phyloP scores from a whole-genome alignment of 2,329 filamentous ascomycete genomes.

The Parastagonospora nodorum region DNA sequence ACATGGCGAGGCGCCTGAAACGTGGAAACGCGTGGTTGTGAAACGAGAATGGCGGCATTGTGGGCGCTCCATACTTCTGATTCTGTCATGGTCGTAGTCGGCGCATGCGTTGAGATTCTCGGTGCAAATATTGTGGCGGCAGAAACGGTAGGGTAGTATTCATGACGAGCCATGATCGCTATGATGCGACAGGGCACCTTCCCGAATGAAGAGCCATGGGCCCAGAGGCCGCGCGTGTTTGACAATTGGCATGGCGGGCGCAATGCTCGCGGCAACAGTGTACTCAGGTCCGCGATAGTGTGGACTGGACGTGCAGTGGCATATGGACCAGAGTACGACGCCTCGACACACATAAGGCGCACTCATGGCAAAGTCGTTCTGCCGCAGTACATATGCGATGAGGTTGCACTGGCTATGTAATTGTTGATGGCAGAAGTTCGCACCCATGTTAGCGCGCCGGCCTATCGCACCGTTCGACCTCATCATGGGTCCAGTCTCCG shows the following conservation, averaged over 20 bases:
- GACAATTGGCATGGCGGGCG: slow-evolving; percentile 4
- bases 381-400: too few relatives aligned
- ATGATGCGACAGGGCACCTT: slow-evolving; percentile 5
- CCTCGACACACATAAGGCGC: too few relatives aligned
- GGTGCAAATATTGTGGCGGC: background rate
- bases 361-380: too few relatives aligned
- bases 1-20: too few relatives aligned
- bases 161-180: slow-evolving; percentile 2
- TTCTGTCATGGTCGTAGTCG: background rate
- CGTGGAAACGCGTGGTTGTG: too few relatives aligned
- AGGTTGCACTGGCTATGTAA: background rate
- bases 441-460: background rate
- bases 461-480: slow-evolving; percentile 1
- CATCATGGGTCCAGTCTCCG: slow-evolving; percentile 5
- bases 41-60: background rate
- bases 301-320: too few relatives aligned
- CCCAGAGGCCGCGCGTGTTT: slow-evolving; percentile 10
- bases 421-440: background rate
- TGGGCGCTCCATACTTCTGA: background rate
- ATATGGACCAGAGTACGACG: too few relatives aligned
- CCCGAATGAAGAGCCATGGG: slow-evolving; percentile 1
- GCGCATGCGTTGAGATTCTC: slow-evolving; percentile 1
- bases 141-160: background rate
- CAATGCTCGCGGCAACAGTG: background rate
- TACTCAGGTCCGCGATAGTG: too few relatives aligned